phyloP scores from a whole-genome alignment of 139 green algal species.

The Volvox africanus region DNA sequence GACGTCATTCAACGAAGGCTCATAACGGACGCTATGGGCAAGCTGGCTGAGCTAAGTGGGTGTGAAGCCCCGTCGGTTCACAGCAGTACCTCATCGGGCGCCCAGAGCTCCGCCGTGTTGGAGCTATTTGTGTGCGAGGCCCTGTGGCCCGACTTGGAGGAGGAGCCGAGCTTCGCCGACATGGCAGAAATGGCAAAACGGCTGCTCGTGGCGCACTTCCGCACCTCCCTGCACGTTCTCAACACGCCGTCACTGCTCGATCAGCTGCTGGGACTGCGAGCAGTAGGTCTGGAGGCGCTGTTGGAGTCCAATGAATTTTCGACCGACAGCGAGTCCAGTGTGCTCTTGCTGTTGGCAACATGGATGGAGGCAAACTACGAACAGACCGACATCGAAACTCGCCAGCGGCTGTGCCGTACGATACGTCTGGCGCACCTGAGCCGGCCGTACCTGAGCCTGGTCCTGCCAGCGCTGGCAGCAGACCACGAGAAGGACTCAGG shows the following conservation, averaged over 20 bases:
- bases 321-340: constrained; percentile 19
- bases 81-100: not conserved
- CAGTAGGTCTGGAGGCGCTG: not conserved
- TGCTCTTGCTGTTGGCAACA: constrained; percentile 8
- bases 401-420: constrained; percentile 1
- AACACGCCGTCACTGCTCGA: not conserved
- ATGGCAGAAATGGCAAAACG: not conserved
- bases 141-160: not conserved
- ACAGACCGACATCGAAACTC: not conserved
- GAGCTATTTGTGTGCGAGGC: not conserved
- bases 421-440: constrained; percentile 10
- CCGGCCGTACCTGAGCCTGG: constrained; percentile 8
- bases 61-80: not conserved
- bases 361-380: constrained; percentile 9
- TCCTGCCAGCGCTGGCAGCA: constrained; percentile 1
- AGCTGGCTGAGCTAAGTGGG: not conserved
- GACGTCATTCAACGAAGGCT: not conserved
- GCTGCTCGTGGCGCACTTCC: not conserved
- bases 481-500: not conserved
- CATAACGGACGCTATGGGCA: too few species aligned
- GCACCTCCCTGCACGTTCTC: not conserved
- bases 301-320: not conserved
- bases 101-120: not conserved
- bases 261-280: not conserved
- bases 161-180: not conserved